A percentile compares a stretch with the other conserved stretches of the same genome.
phyloP scores from a whole-genome alignment of 371 early-diverging fungal species.

The Dinochytrium kinnereticum region DNA sequence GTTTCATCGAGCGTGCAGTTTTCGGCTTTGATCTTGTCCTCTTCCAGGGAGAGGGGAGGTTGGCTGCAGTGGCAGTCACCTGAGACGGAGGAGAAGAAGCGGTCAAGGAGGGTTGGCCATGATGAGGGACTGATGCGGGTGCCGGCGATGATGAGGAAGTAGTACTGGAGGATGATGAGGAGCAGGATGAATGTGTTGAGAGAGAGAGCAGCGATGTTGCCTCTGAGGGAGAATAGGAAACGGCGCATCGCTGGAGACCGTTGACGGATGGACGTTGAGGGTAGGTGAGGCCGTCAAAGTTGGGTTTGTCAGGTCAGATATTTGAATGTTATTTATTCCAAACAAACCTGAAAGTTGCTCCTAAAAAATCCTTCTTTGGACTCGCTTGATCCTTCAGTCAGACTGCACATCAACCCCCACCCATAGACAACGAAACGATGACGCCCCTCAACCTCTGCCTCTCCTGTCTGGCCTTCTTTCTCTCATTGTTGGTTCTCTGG shows the following conservation, averaged over 20 bases:
- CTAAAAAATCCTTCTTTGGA: not conserved
- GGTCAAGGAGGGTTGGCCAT: slow-evolving; percentile 10
- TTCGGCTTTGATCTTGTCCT: slow-evolving; percentile 3
- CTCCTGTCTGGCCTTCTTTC: slow-evolving; percentile 3
- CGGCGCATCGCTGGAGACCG: not conserved
- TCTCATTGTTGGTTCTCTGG: not conserved
- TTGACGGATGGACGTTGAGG: not conserved
- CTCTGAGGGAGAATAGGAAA: not conserved
- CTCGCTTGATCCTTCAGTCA: not conserved
- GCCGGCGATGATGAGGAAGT: slow-evolving; percentile 16
- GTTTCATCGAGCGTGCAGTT: not conserved
- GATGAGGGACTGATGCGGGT: not conserved
- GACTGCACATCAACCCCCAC: not conserved
- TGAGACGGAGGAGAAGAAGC: slow-evolving; percentile 5
- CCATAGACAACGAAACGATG: slow-evolving; percentile 8
- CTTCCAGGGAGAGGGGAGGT: slow-evolving; percentile 10
- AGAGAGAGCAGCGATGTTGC: slow-evolving; percentile 4
- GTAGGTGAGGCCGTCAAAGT: not conserved
- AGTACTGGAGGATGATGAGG: slow-evolving; percentile 21
- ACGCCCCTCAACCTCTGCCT: slow-evolving; percentile 14
- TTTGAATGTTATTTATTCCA: slow-evolving; percentile 4
- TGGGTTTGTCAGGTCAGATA: not conserved
- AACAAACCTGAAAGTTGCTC: not conserved
- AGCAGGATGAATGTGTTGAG: slow-evolving; percentile 10
- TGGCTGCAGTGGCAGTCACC: not conserved